These are phyloP conservation scores for Thermoascus crustaceus DNA, from an alignment of 2,329 filamentous ascomycete species.

Conservation along the genomic window DNA sequence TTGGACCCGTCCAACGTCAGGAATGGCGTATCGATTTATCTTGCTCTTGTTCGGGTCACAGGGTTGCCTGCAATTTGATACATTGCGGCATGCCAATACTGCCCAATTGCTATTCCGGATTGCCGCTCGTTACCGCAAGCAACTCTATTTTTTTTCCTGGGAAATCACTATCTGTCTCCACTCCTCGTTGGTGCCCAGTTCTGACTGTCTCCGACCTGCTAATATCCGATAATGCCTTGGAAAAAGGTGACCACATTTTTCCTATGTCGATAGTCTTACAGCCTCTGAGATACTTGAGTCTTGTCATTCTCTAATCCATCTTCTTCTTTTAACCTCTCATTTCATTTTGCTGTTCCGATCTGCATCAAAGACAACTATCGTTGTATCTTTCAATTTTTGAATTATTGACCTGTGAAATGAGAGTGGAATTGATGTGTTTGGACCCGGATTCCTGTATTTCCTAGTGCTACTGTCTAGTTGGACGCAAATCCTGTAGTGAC, in stretches of 20 bases:
- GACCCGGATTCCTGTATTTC: too few species aligned
- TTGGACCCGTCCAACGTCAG: too few species aligned
- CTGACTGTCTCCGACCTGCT: not conserved
- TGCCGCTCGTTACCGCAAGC: too few species aligned
- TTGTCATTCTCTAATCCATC: slow-evolving; percentile 1
- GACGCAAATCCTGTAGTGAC: too few species aligned
- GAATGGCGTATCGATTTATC: slow-evolving; percentile 6
- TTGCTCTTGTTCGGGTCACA: not conserved
- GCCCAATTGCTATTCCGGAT: too few species aligned
- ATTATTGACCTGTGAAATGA: slow-evolving; percentile 1
- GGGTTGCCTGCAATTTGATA: not conserved
- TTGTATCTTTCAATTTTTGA: slow-evolving; percentile 1
- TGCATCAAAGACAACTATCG: not conserved
- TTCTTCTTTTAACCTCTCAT: not conserved
- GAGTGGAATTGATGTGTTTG: not conserved
- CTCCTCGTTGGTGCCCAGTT: not conserved
- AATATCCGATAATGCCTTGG: slow-evolving; percentile 1
- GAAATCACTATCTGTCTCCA: not conserved
- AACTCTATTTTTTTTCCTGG: too few species aligned
- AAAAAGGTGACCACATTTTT: slow-evolving; percentile 1
- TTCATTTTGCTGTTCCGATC: slow-evolving; percentile 1
- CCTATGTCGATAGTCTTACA: not conserved
- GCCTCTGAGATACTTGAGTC: not conserved
- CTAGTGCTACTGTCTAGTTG: too few species aligned
- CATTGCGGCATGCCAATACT: too few species aligned